These are phyloP conservation scores for Leptodontidium sp. DNA, from an alignment of 2,329 filamentous ascomycete genomes.

Conservation along the genomic window DNA sequence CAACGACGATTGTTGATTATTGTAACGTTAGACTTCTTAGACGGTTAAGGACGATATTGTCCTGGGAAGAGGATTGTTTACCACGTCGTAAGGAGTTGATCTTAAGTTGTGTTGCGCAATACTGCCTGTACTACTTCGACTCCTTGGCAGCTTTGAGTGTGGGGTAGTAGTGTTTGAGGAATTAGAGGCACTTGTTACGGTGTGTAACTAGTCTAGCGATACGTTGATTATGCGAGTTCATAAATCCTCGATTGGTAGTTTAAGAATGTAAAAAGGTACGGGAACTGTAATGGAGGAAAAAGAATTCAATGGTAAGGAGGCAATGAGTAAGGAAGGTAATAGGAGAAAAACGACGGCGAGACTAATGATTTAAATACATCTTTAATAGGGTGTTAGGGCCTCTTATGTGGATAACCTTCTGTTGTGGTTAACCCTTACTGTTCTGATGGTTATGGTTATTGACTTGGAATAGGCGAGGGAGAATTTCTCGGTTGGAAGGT, in stretches of 20 bases:
- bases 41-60: too few species aligned
- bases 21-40: background rate
- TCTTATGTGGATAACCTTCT: background rate
- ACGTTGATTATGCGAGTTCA: background rate
- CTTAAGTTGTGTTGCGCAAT: background rate
- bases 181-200: background rate
- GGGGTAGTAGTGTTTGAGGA: too few species aligned
- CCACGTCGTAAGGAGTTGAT: background rate
- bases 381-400: too few species aligned
- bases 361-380: too few species aligned
- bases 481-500: background rate
- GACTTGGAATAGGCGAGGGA: conserved; percentile 1
- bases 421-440: conserved; percentile 2
- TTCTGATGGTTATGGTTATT: background rate
- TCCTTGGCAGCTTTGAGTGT: too few species aligned
- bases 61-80: background rate
- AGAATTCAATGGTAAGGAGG: conserved; percentile 10
- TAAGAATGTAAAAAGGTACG: background rate
- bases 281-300: conserved; percentile 8
- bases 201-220: background rate
- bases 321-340: background rate
- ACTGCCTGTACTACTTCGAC: too few species aligned
- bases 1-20: background rate
- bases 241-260: conserved; percentile 1
- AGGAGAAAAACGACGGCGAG: background rate